phyloP scores from a whole-genome alignment of 23 red algal species.

The Gracilaria domingensis region DNA sequence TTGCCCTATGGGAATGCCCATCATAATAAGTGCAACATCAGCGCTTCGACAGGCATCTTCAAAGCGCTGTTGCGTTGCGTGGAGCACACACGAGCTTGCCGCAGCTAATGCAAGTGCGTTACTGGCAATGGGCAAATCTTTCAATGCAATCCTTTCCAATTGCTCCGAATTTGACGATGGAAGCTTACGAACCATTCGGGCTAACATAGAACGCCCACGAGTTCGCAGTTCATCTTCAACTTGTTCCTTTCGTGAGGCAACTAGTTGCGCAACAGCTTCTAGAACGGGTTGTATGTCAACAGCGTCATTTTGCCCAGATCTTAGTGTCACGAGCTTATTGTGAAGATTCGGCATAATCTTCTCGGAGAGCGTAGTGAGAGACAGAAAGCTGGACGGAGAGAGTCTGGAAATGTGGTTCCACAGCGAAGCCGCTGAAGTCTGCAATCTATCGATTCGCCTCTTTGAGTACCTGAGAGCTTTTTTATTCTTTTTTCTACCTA shows the following conservation, averaged over 20 bases:
- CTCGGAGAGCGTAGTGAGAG: background rate
- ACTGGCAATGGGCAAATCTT: conserved; percentile 29
- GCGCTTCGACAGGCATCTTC: conserved; percentile 22
- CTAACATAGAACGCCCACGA: conserved; percentile 34
- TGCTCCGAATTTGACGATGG: conserved; percentile 10
- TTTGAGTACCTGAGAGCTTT: no score
- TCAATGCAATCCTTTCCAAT: conserved; percentile 5
- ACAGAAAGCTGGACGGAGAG: background rate
- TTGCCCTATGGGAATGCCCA: conserved; percentile 28
- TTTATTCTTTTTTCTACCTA: no score
- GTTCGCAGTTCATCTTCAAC: conserved; percentile 31
- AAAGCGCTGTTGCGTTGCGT: conserved; percentile 3
- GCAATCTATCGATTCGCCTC: no score
- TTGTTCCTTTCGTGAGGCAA: background rate
- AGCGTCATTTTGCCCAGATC: background rate
- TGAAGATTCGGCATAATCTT: background rate
- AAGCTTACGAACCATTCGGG: conserved; percentile 18
- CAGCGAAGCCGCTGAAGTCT: no score
- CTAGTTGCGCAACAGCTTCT: background rate
- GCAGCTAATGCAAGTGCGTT: conserved; percentile 44
- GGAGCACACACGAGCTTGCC: background rate
- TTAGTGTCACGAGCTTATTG: background rate
- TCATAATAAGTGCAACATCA: conserved; percentile 42
- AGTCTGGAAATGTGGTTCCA: background rate
- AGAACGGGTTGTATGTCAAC: background rate